Evolutionary conservation across 1,284 basidiomycete species (phyloP).

Genomic region (Trametes pubescens): DNA sequence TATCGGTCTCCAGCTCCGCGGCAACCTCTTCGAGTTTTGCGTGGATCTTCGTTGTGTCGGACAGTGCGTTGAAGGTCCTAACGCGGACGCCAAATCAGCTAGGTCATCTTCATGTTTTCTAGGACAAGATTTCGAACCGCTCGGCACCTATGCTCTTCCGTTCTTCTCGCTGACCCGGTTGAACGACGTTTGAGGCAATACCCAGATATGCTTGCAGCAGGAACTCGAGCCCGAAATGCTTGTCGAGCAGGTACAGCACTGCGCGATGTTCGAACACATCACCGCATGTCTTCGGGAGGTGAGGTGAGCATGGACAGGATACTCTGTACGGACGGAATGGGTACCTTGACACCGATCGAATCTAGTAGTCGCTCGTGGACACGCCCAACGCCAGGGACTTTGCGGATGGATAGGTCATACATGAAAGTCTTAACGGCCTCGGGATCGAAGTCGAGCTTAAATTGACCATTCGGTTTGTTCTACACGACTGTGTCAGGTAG

Average conservation of each 20-base stretch:
- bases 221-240: slow-evolving; percentile 80
- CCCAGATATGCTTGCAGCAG: slow-evolving; percentile 84
- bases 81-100: not conserved
- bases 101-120: slow-evolving; percentile 46
- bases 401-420: slow-evolving; percentile 77
- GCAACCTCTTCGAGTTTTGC: slow-evolving; percentile 82
- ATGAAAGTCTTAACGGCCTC: slow-evolving; percentile 78
- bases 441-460: slow-evolving; percentile 73
- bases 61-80: slow-evolving; percentile 74
- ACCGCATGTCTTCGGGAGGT: slow-evolving; percentile 73
- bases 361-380: slow-evolving; percentile 89
- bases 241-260: slow-evolving; percentile 81
- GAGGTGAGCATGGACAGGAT: too few relatives aligned
- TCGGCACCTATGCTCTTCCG: slow-evolving; percentile 92
- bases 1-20: slow-evolving; percentile 80
- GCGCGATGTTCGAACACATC: slow-evolving; percentile 84
- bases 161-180: slow-evolving; percentile 78
- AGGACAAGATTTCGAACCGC: slow-evolving; percentile 54
- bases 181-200: slow-evolving; percentile 83
- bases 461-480: slow-evolving; percentile 97
- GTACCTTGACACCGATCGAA: slow-evolving; percentile 84
- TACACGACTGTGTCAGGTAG: slow-evolving; percentile 6
- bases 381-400: slow-evolving; percentile 88
- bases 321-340: slow-evolving; percentile 4
- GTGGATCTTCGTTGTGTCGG: slow-evolving; percentile 71